Evolutionary conservation across 495 filamentous ascomycete genomes (phyloP), one percentile per base, ranked within the genome.

Genomic region (Penicillium coffeae): DNA sequence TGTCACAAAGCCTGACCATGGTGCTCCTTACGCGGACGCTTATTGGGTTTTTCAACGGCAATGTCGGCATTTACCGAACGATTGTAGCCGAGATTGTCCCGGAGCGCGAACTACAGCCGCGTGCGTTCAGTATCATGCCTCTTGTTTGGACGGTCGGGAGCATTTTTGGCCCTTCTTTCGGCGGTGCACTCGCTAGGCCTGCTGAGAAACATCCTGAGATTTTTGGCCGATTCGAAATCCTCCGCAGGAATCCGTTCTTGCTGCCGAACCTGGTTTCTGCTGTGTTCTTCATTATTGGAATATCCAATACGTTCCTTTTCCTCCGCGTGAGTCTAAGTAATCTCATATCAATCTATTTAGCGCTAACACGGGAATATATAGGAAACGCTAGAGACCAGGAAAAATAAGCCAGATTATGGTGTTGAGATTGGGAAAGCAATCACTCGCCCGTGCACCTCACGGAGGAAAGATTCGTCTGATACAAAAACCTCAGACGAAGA

Each of bases 121-220:
- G 79, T 30, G 90, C 87, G 1, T 91, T 92, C 63, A 86, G 83
- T 41, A 75, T 93, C 50, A 94, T 95, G 88, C 88, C 88, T 14
- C 64, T 95, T 8, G 82, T 82, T 22, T 90, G 88, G 86, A 85
- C 81, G 8, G 76, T 90, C 41, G 90, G 90, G 1, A 85, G 80
- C 35, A 86, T 96, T n/a, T 83, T 96, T 60, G 92, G 92, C 0
- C 92, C 92, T 2, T 81, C 84, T 1, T 85, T 96, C 56, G 92
- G 92, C 19, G 92, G 92, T 2, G 82, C 85, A 33, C 81, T 97
- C 45, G 86, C 89, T 7, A 82, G 86, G 44, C 92, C 92, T 2
- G 80, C 83, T 1, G 69, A 74, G 34, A 82, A 86, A 36, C 78
- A 88, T 56, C 87, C 88, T 3, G 68, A 65, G 10, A 44, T 87